Evolutionary conservation across 331 rosid species (phyloP).

Genomic region (Erythrophleum ivorense): DNA sequence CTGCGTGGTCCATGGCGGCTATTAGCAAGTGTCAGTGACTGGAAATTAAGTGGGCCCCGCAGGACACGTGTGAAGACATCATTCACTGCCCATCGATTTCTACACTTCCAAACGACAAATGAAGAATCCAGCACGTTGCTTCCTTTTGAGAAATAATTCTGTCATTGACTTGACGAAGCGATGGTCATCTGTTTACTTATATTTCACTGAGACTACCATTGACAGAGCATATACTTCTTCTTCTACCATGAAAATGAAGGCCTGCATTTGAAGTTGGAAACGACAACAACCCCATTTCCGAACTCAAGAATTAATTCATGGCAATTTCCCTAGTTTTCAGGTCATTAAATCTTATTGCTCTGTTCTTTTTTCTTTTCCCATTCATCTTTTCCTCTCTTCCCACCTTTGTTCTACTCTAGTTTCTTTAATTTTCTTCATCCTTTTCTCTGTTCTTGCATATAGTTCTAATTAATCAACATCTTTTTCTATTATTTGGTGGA

Average conservation of each 20-base stretch:
- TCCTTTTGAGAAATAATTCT: not conserved
- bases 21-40: not conserved
- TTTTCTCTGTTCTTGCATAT: not conserved
- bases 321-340: not conserved
- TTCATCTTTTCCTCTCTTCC: not conserved
- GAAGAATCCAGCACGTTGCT: no score
- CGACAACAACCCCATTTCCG: not conserved
- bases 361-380: not conserved
- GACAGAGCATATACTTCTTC: not conserved
- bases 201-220: not conserved
- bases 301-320: not conserved
- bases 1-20: not conserved
- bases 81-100: not conserved
- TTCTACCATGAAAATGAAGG: not conserved
- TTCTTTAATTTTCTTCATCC: not conserved
- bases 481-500: not conserved
- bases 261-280: not conserved
- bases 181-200: not conserved
- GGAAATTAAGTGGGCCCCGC: not conserved
- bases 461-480: not conserved
- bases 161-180: not conserved
- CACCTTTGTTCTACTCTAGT: not conserved
- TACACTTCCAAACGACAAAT: no score
- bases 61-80: not conserved
- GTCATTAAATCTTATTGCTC: not conserved